Evolutionary conservation across 345 rosid species (phyloP), one percentile per base, ranked within the genome.

Genomic region (Aquilaria malaccensis): DNA sequence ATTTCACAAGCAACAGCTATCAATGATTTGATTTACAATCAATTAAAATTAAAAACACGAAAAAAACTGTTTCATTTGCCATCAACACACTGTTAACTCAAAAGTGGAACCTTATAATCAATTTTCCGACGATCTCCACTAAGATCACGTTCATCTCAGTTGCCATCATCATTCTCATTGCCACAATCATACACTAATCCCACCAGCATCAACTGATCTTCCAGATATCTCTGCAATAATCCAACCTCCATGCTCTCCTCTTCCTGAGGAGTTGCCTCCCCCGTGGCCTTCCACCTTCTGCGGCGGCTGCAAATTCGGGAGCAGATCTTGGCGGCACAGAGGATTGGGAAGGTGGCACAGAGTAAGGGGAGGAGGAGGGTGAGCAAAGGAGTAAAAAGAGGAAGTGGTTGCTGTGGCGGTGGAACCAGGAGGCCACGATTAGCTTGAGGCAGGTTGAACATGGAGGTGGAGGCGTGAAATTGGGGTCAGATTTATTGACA

Each of bases 211-310:
- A 82, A 46, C 67, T 85, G 88, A 79, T 85, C 88, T 61, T 83
- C 92, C 60, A 85, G 70, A 72, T 85, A 85, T 70, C 88, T 79
- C 46, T 79, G 79, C 52, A 83, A 78, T 64, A 85, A 56, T 53
- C 81, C 76, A 10, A 71, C 62, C 66, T 66, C 83, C 32, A 56
- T 59, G 57, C 74, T 56, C 15, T 59, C 72, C 45, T 65, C 77
- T 11, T 72, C 78, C 31, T 73, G 80, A 1, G 61, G 77, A 0
- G 10, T 55, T 63, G 33, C 62, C 64, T 22, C 9, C 11, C 45
- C 12, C 41, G 58, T 51, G n/a, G 33, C 53, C 62, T 74, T 56
- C 30, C 58, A 47, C 55, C 59, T 52, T 29, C 64, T 50, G 12
- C 67, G 15, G 12, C 80, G 61, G 62, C 63, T 50, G 60, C 67